Evolutionary conservation across 768 basidiomycete genomes (phyloP), one percentile per base, ranked within the genome.

Genomic region (Tephrocybe sp.): DNA sequence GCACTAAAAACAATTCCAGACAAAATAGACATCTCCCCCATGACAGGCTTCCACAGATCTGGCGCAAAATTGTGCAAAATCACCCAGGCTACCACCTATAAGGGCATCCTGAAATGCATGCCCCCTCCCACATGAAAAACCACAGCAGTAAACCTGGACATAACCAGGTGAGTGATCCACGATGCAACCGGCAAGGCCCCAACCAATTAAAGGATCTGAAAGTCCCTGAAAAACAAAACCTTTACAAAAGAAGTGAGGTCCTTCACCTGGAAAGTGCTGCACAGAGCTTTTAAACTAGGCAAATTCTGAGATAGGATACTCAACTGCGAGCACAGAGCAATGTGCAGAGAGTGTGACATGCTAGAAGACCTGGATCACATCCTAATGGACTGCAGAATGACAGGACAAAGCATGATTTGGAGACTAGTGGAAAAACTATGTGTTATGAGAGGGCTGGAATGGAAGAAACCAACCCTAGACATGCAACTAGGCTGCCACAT

Each of bases 301-400:
- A 16, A 35, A 2, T 67, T 56, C 55, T 71, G 65, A 68, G 7
- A 19, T 1, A 50, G 54, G 0, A 60, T 63, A 11, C 52, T 51
- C 0, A 51, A 38, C 6, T 54, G 9, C n/a, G 51, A 59, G 41
- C 4, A 36, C 0, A 28, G 51, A 30, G 48, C 47, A 21, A 12
- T 0, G 5, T 69, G 67, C 51, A 22, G 13, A 0, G 28, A 42
- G 1, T 64, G 64, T 26, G 22, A 30, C 0, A 47, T 22, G 0
- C 47, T 11, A 11, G 69, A 70, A 39, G 30, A 60, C 9, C 57
- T 71, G 51, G 57, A 62, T 8, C 68, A 67, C 30, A 68, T 69
- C 5, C 54, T 69, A 1, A 51, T 44, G 0, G 46, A 66, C 21
- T 70, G 69, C 40, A 27, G 27, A 39, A 52, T 43, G 0, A 47